phyloP scores from a whole-genome alignment of 2,329 filamentous ascomycete genomes.

The Pestalotiopsis sp. region DNA sequence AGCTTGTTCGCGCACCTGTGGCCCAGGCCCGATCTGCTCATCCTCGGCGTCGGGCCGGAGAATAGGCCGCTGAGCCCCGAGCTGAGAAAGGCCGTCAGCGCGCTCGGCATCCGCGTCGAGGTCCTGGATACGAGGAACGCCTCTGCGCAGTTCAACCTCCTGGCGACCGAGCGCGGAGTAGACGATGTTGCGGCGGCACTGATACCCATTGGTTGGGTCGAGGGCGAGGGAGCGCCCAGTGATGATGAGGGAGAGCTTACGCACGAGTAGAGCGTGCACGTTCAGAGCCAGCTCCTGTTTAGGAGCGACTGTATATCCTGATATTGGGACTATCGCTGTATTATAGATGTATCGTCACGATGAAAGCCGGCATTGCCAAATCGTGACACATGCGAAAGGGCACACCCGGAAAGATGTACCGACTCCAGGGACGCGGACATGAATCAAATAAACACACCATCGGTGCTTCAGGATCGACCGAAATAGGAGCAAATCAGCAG shows the following conservation, averaged over 20 bases:
- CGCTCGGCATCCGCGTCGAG: slow-evolving; percentile 83
- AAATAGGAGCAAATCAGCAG: not conserved
- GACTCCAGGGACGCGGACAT: too few species aligned
- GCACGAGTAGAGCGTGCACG: slow-evolving; percentile 7
- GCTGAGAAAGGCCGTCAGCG: slow-evolving; percentile 72
- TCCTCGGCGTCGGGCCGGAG: slow-evolving; percentile 80
- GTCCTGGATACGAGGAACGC: slow-evolving; percentile 92
- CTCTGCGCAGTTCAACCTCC: slow-evolving; percentile 88
- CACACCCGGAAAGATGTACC: too few species aligned
- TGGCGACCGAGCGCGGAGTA: slow-evolving; percentile 91
- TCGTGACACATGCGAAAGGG: not conserved
- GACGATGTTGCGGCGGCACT: slow-evolving; percentile 84
- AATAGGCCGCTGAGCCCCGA: slow-evolving; percentile 77
- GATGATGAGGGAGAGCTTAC: slow-evolving; percentile 11
- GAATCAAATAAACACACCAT: too few species aligned
- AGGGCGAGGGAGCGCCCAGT: slow-evolving; percentile 48
- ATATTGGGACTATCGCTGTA: not conserved
- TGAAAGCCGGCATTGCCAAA: not conserved
- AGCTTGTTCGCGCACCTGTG: slow-evolving; percentile 77
- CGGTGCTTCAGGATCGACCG: not conserved
- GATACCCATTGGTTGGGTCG: slow-evolving; percentile 83
- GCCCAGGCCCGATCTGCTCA: slow-evolving; percentile 88
- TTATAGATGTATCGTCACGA: not conserved
- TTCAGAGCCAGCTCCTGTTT: not conserved
- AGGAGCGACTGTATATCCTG: not conserved